Evolutionary conservation across 164 flowering plant species (phyloP).

Genomic region (Piper longum): DNA sequence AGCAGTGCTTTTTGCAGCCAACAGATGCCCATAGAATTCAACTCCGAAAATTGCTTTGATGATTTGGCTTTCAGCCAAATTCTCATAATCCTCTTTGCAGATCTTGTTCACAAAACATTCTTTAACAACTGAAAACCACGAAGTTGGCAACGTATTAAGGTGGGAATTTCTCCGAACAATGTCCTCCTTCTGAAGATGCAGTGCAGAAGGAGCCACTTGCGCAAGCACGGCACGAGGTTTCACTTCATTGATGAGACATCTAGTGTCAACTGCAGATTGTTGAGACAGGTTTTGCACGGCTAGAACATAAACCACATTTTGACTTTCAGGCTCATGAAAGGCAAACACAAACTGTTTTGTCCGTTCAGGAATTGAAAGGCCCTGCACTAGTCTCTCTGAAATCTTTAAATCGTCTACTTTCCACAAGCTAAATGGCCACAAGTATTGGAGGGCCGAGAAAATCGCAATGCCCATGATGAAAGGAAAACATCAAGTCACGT

Average conservation of each 20-base stretch:
- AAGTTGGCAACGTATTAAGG: slow-evolving; percentile 37
- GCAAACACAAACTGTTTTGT: slow-evolving; percentile 74
- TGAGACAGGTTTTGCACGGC: slow-evolving; percentile 75
- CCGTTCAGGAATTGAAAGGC: slow-evolving; percentile 48
- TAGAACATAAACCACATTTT: slow-evolving; percentile 51
- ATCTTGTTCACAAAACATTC: slow-evolving; percentile 52
- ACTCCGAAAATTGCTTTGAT: slow-evolving; percentile 68
- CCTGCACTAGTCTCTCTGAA: slow-evolving; percentile 38
- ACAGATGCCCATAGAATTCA: slow-evolving; percentile 59
- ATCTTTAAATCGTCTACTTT: slow-evolving; percentile 41
- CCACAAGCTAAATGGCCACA: slow-evolving; percentile 55
- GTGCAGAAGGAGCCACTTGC: slow-evolving; percentile 27
- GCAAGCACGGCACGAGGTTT: slow-evolving; percentile 69
- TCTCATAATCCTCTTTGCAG: slow-evolving; percentile 51
- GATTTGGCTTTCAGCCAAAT: slow-evolving; percentile 55
- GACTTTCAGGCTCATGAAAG: slow-evolving; percentile 39
- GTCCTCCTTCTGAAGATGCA: slow-evolving; percentile 13
- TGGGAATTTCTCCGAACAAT: not conserved
- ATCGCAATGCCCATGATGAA: slow-evolving; percentile 8
- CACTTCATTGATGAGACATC: slow-evolving; percentile 44
- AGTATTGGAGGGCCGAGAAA: slow-evolving; percentile 22
- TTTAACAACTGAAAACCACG: slow-evolving; percentile 49
- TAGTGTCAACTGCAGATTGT: slow-evolving; percentile 60
- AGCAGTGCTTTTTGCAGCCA: slow-evolving; percentile 60
- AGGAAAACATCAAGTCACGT: not conserved